Conservation (phyloP, 2,329 filamentous ascomycete genomes). For the Xylaria sp. region DNA sequence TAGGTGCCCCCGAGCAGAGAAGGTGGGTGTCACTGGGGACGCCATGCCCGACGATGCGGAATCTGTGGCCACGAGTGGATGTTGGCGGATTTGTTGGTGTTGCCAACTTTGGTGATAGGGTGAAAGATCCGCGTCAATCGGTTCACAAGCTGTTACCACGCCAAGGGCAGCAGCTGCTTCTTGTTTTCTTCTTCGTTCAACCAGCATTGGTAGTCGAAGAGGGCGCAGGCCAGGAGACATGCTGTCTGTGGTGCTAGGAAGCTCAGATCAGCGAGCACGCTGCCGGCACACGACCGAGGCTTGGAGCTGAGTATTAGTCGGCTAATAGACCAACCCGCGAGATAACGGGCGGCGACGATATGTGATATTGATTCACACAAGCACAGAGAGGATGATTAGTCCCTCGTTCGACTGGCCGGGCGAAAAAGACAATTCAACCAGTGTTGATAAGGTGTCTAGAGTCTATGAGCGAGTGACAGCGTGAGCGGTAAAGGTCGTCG, state of each 20-base stretch:
- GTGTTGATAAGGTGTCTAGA: slow-evolving; percentile 16
- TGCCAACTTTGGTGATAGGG: slow-evolving; percentile 42
- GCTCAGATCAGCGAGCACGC: slow-evolving; percentile 37
- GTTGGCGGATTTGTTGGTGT: slow-evolving; percentile 48
- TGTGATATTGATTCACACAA: slow-evolving; percentile 3
- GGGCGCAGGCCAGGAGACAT: slow-evolving; percentile 52
- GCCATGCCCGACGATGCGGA: slow-evolving; percentile 74
- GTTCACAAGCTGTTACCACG: slow-evolving; percentile 34
- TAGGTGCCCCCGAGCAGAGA: slow-evolving; percentile 71
- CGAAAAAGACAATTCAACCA: slow-evolving; percentile 4
- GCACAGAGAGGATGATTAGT: neutral
- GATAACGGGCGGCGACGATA: neutral
- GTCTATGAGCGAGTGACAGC: slow-evolving; percentile 15
- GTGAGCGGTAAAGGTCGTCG: slow-evolving; percentile 2
- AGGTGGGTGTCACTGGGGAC: slow-evolving; percentile 77
- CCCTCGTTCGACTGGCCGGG: neutral
- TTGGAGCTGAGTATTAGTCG: neutral
- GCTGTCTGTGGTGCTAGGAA: slow-evolving; percentile 24
- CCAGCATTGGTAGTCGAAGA: slow-evolving; percentile 47
- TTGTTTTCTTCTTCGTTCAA: slow-evolving; percentile 48
- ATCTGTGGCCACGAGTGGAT: slow-evolving; percentile 53
- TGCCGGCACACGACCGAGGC: slow-evolving; percentile 33
- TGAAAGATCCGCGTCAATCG: slow-evolving; percentile 54
- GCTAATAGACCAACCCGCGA: slow-evolving; percentile 5
- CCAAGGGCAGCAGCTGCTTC: slow-evolving; percentile 45